Evolutionary conservation across 2,329 filamentous ascomycete species (phyloP), one percentile per base, ranked within the genome.

Genomic region (Balansia obtecta): DNA sequence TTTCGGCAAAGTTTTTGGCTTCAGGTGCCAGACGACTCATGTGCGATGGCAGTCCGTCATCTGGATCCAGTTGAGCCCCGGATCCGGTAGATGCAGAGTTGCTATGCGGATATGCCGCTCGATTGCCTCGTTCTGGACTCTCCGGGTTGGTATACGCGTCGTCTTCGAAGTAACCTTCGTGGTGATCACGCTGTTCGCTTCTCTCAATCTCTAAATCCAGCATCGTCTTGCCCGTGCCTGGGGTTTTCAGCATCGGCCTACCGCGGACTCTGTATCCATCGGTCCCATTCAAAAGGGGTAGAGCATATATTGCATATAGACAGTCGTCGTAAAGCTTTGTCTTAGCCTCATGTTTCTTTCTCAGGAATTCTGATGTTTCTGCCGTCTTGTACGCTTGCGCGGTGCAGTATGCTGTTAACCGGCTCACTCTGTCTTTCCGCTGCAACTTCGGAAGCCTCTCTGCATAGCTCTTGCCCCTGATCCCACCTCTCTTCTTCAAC

Each of bases 311-410:
- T 27, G 85, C 88, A 64, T 98, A 98, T 22, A 98, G 73, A 63
- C 93, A 98, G 66, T 98, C 93, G 65, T 98, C 93, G 68, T 98
- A 98, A 5, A 97, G 75, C 68, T 98, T 98, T 13, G 91, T 95
- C 68, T 89, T 85, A 1, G 90, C 91, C 33, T 86, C 83, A 68
- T 98, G 93, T 60, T 84, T 85, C 56, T 87, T 86, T 58, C 86
- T 85, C 54, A 96, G 74, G 63, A 98, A 98, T 34, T 87, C 81
- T 13, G 90, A 88, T n/a, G 89, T 88, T 27, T 83, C 79, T 59
- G 86, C 85, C 70, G 95, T 82, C 69, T 91, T 95, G 70, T 90
- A 97, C 8, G 86, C 87, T 66, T 96, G 88, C 0, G 93, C 91
- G 0, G 89, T 97, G 66, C 91, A 97, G 67, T 97, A 98, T 11